Percentiles rank a stretch among this genome's conserved stretches.
These are phyloP conservation scores for Eucalyptus camaldulensis DNA, from an alignment of 345 rosid species.

Conservation along the genomic window DNA sequence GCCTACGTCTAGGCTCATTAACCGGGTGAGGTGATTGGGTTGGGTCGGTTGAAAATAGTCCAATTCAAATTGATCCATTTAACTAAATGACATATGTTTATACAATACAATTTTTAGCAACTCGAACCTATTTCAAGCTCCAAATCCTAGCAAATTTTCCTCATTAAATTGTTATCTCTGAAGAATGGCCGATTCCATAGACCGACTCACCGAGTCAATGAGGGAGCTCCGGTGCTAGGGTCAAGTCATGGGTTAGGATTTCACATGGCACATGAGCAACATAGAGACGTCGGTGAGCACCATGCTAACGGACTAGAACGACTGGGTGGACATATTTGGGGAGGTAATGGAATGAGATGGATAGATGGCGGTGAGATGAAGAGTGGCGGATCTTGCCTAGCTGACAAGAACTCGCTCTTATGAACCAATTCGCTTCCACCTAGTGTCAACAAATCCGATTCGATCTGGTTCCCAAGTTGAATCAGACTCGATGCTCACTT, in stretches of 20 bases:
- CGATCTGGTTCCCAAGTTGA: too few relatives aligned
- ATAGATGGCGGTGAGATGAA: not conserved
- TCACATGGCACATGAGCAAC: not conserved
- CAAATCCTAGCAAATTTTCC: not conserved
- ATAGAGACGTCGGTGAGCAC: not conserved
- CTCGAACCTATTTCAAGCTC: not conserved
- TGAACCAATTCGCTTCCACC: not conserved
- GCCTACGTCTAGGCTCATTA: not conserved
- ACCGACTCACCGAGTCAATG: too few relatives aligned
- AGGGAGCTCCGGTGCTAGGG: not conserved
- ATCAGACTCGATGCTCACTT: not conserved
- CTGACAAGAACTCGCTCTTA: not conserved
- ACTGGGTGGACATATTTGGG: not conserved
- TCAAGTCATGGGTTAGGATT: not conserved
- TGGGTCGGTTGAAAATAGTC: too few relatives aligned
- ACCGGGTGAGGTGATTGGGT: fast-evolving
- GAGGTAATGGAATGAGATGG: not conserved
- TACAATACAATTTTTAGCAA: not conserved
- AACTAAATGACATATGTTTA: not conserved
- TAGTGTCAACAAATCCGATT: not conserved
- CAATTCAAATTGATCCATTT: fast-evolving
- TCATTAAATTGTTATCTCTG: not conserved
- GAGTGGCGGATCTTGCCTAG: not conserved
- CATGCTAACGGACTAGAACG: not conserved
- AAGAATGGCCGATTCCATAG: not conserved